A percentile compares a stretch with the other conserved stretches of the same genome.
Evolutionary conservation across 805 yeast genomes (phyloP).

Genomic region (Kodamaea nitidulidarum): DNA sequence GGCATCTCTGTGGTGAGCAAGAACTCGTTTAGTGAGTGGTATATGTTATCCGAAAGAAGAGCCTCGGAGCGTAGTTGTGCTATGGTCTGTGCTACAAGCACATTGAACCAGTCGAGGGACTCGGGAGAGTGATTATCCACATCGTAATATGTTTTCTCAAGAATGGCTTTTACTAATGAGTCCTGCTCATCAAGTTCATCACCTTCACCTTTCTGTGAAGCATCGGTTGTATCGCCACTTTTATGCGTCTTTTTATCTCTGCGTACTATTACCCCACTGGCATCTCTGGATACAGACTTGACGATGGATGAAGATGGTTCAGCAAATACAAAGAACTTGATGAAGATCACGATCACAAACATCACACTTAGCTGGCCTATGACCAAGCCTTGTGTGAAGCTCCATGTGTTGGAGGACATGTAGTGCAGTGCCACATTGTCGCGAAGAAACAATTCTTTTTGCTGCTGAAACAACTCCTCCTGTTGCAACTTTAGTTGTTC

Average conservation of each 20-base stretch:
- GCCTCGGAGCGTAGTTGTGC: slow-evolving; percentile 90
- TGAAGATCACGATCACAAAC: slow-evolving; percentile 55
- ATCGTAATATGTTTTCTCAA: slow-evolving; percentile 90
- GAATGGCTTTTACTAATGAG: slow-evolving; percentile 41
- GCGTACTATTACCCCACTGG: slow-evolving; percentile 30
- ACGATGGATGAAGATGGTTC: slow-evolving; percentile 49
- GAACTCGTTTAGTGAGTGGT: slow-evolving; percentile 69
- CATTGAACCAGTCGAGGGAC: slow-evolving; percentile 96
- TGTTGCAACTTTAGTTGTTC: slow-evolving; percentile 28
- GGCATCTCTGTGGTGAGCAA: slow-evolving; percentile 64
- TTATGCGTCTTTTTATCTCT: slow-evolving; percentile 24
- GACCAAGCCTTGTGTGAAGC: slow-evolving; percentile 74
- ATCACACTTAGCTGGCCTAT: slow-evolving; percentile 74
- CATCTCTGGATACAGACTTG: slow-evolving; percentile 23
- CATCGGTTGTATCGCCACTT: slow-evolving; percentile 12
- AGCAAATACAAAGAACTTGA: slow-evolving; percentile 73
- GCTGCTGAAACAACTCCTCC: slow-evolving; percentile 26
- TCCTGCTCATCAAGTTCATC: slow-evolving; percentile 17
- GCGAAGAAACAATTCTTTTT: slow-evolving; percentile 20
- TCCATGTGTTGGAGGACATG: slow-evolving; percentile 36
- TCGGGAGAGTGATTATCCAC: slow-evolving; percentile 85
- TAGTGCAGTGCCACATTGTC: slow-evolving; percentile 14
- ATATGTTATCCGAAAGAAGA: slow-evolving; percentile 73
- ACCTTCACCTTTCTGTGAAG: slow-evolving; percentile 9
- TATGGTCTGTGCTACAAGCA: slow-evolving; percentile 84